Evolutionary conservation across 163 green algal species (phyloP).

Genomic region (Prototheca cutis): DNA sequence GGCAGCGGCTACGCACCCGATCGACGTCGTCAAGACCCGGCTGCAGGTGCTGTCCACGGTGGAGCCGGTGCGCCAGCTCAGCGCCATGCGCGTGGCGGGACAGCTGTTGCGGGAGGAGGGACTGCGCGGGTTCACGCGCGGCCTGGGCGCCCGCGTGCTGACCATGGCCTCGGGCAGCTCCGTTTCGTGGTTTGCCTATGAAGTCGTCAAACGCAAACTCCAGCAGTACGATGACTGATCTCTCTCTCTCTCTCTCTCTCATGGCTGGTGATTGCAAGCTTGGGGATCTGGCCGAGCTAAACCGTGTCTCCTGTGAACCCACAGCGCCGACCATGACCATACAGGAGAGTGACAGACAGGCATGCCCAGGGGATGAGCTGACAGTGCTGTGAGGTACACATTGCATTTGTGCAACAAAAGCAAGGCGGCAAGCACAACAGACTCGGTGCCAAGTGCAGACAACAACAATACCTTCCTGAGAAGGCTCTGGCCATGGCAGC

Average conservation of each 20-base stretch:
- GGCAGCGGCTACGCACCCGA: slow-evolving; percentile 49
- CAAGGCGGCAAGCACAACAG: too few relatives aligned
- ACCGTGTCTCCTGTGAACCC: neutral
- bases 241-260: neutral
- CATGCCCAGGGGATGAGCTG: too few relatives aligned
- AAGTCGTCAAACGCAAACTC: slow-evolving; percentile 29
- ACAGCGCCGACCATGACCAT: neutral
- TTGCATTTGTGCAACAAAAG: too few relatives aligned
- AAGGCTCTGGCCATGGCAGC: too few relatives aligned
- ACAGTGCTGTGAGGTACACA: too few relatives aligned
- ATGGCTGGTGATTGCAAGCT: too few relatives aligned
- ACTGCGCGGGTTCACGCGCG: slow-evolving; percentile 20
- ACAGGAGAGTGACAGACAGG: too few relatives aligned
- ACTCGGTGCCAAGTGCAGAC: too few relatives aligned
- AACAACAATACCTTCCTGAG: too few relatives aligned
- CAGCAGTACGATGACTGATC: neutral
- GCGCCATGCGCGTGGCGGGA: slow-evolving; percentile 10
- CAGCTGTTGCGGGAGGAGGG: slow-evolving; percentile 20
- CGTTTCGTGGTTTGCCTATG: slow-evolving; percentile 33
- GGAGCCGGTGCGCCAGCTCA: neutral
- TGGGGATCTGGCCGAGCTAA: too few relatives aligned
- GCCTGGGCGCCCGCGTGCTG: slow-evolving; percentile 20
- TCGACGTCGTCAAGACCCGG: slow-evolving; percentile 77
- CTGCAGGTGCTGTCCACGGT: slow-evolving; percentile 37
- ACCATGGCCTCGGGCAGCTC: slow-evolving; percentile 28